Percentiles rank a stretch among this genome's conserved stretches.
phyloP scores from a whole-genome alignment of 306 rosid species.

The Glycine soja region DNA sequence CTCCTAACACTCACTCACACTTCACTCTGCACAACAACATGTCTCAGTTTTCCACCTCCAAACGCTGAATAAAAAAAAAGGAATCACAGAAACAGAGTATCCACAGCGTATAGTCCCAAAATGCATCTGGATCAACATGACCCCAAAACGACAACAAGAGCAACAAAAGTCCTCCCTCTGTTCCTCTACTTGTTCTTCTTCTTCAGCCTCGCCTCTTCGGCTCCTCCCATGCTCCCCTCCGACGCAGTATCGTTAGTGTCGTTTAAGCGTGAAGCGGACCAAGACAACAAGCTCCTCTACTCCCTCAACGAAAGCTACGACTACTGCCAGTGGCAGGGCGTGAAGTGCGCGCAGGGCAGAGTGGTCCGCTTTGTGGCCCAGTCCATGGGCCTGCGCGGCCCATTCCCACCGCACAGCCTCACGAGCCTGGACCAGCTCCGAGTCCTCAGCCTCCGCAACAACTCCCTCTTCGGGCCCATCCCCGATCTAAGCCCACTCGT shows the following conservation, averaged over 20 bases:
- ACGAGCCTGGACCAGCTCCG: conserved; percentile 84
- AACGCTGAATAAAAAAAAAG: too few species aligned
- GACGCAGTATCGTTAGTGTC: conserved; percentile 77
- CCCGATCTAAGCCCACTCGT: conserved; percentile 75
- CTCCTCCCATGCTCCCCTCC: conserved; percentile 37
- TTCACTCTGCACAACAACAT: too few species aligned
- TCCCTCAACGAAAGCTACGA: conserved; percentile 69
- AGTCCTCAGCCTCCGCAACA: conserved; percentile 72
- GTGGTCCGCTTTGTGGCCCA: conserved; percentile 67
- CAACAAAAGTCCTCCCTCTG: too few species aligned
- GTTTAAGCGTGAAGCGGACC: conserved; percentile 83
- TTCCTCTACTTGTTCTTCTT: too few species aligned
- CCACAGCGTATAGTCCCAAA: too few species aligned
- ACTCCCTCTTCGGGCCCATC: conserved; percentile 80
- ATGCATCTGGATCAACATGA: too few species aligned
- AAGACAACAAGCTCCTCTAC: conserved; percentile 72
- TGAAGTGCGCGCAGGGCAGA: conserved; percentile 79
- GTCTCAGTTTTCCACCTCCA: too few species aligned
- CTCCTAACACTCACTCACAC: too few species aligned
- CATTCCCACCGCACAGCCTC: conserved; percentile 62
- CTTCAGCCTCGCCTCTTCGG: neutral
- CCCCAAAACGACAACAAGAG: too few species aligned
- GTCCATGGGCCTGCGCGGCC: conserved; percentile 61
- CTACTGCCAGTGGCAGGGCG: conserved; percentile 91
- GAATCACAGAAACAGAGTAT: too few species aligned